A percentile compares a stretch with the other conserved stretches of the same genome.
phyloP scores from a whole-genome alignment of 106 monocot species.

The Acanthochlamys bracteata region DNA sequence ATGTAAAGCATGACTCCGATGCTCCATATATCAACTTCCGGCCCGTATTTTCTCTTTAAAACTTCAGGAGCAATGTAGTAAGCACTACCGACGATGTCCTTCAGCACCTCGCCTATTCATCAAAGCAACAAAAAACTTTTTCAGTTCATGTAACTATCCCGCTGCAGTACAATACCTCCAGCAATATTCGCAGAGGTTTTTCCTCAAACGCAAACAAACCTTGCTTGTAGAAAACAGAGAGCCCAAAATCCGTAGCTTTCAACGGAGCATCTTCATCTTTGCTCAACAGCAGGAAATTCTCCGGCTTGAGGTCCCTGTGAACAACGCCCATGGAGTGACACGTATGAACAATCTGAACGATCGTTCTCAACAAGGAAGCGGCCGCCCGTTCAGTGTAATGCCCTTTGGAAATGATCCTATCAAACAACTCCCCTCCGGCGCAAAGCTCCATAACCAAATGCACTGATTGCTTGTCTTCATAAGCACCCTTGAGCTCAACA shows the following conservation, averaged over 20 bases:
- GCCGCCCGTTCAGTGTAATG: conserved; percentile 36
- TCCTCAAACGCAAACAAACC: conserved; percentile 16
- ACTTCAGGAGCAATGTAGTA: conserved; percentile 72
- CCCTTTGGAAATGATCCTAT: conserved; percentile 39
- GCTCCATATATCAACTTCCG: conserved; percentile 65
- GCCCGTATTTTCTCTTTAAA: conserved; percentile 54
- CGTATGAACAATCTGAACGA: conserved; percentile 53
- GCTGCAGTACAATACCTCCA: too few relatives aligned
- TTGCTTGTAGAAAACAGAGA: conserved; percentile 68
- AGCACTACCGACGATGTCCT: conserved; percentile 61
- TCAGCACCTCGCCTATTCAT: conserved; percentile 43
- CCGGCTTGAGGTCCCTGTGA: conserved; percentile 60
- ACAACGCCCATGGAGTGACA: conserved; percentile 66
- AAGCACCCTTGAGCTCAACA: conserved; percentile 47
- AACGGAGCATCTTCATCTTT: conserved; percentile 49
- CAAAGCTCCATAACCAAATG: conserved; percentile 52
- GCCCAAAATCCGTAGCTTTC: conserved; percentile 56
- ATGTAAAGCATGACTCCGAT: conserved; percentile 62
- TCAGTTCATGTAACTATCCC: neutral
- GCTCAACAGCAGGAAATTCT: conserved; percentile 55
- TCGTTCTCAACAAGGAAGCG: conserved; percentile 41
- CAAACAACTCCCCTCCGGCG: conserved; percentile 43
- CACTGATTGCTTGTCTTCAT: conserved; percentile 57
- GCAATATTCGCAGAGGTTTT: too few relatives aligned
- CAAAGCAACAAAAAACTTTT: neutral